A percentile compares a stretch with the other conserved stretches of the same genome.
phyloP scores from a whole-genome alignment of 2,329 filamentous ascomycete species.

The Ramularia endophylla region DNA sequence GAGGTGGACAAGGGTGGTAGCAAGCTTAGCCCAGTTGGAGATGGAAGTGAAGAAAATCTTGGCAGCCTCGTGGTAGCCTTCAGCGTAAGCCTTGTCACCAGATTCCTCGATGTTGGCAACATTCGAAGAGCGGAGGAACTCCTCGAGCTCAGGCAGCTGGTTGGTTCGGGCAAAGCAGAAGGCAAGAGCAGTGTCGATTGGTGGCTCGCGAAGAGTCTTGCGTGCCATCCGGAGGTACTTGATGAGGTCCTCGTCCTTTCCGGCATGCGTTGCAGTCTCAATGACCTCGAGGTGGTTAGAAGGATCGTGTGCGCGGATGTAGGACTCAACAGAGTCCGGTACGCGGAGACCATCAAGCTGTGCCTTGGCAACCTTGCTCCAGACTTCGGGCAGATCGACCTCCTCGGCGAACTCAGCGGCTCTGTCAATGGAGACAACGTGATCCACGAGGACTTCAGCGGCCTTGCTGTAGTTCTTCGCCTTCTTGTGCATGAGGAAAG shows the following conservation, averaged over 20 bases:
- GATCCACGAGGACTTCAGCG: constrained; percentile 86
- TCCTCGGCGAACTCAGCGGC: constrained; percentile 94
- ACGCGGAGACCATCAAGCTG: constrained; percentile 94
- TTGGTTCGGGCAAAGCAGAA: constrained; percentile 91
- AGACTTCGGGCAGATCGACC: constrained; percentile 89
- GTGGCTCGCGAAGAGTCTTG: constrained; percentile 89
- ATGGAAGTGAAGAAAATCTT: constrained; percentile 99
- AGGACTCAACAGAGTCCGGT: constrained; percentile 88
- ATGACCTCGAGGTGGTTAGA: constrained; percentile 95
- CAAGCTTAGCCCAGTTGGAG: constrained; percentile 99
- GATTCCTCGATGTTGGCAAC: constrained; percentile 95
- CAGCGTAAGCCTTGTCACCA: constrained; percentile 94
- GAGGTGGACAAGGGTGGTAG: constrained; percentile 94
- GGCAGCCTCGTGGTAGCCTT: constrained; percentile 89
- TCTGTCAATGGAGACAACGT: constrained; percentile 96
- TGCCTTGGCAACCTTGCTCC: constrained; percentile 97
- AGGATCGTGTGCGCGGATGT: constrained; percentile 90
- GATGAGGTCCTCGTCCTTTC: constrained; percentile 96
- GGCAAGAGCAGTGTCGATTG: constrained; percentile 87
- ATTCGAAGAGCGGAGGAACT: constrained; percentile 89
- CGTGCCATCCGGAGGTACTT: constrained; percentile 96
- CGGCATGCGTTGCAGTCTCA: constrained; percentile 87
- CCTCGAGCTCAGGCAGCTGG: constrained; percentile 87
- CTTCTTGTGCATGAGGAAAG: constrained; percentile 99
- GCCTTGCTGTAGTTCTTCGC: constrained; percentile 81